Base-by-base conservation (phyloP, 805 yeast species). In the Ogataea trehalophila region DNA sequence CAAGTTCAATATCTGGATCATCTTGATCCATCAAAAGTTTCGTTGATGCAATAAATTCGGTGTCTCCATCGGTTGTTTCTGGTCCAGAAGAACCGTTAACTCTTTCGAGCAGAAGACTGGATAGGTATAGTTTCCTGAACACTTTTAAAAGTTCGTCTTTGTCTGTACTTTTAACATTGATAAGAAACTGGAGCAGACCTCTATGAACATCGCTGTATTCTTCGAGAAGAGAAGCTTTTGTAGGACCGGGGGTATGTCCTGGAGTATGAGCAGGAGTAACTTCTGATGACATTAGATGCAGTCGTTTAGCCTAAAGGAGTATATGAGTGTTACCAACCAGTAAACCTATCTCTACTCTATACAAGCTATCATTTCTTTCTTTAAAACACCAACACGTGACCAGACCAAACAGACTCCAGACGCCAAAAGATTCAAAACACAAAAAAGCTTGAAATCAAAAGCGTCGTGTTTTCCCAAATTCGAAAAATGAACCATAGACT, bases 141-240 rank as follows among this genome's bases (percentile, higher is more conserved):
- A 54, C 44, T n/a, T 15, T 16, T 18, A 41, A 38, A 14, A 54
- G 39, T 33, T 50, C 48, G 2, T 45, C 42, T 23, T 37, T 46
- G 39, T 50, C 55, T 6, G 50, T 41, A 22, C 38, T 43, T 41
- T 56, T 52, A 14, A 23, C 45, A 2, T 51, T 39, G 17, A 54
- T 41, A n/a, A 56, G 44, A 14, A 52, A 41, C 47, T 56, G 58
- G 4, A 54, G 39, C 11, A 56, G 26, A 4, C 52, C 43, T 14
- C 50, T 47, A 42, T 55, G 59, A 11, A 47, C 37, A 16, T 50
- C 52, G 23, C 51, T 47, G 34, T 55, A 51, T 17, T 41, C 37
- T 6, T 20, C 22, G 6, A 29, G 14, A 13, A 15, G 16, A 17
- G 9, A 11, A 13, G n/a, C 35, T 2, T 39, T 36, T 18, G 23